phyloP scores from a whole-genome alignment of 306 rosid species.

The Cucurbita pepo region DNA sequence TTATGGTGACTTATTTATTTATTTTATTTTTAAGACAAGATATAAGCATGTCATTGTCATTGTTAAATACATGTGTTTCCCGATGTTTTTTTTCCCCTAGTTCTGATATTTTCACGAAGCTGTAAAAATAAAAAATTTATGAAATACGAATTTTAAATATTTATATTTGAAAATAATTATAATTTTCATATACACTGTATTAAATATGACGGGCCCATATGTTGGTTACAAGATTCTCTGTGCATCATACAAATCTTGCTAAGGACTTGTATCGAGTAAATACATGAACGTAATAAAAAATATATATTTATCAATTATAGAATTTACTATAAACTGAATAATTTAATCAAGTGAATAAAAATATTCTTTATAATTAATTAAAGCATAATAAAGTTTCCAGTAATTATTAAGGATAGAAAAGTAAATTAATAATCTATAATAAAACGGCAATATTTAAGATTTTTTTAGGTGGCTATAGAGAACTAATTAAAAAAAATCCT shows the following conservation, averaged over 20 bases:
- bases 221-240: slow-evolving; percentile 4
- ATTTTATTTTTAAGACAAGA: background rate
- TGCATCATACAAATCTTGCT: background rate
- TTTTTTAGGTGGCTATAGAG: too few relatives aligned
- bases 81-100: background rate
- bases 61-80: background rate
- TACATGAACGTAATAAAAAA: background rate
- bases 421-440: too few relatives aligned
- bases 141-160: background rate
- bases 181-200: background rate
- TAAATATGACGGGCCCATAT: background rate
- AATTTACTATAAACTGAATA: too few relatives aligned
- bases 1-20: too few relatives aligned
- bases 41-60: background rate
- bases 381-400: background rate
- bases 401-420: too few relatives aligned
- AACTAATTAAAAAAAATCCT: too few relatives aligned
- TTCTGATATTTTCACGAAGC: background rate
- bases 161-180: background rate
- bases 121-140: background rate
- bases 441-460: too few relatives aligned
- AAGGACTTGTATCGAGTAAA: background rate
- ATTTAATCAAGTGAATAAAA: too few relatives aligned
- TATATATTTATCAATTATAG: background rate
- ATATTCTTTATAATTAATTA: too few relatives aligned